Evolutionary conservation across 2,329 filamentous ascomycete species (phyloP).

Genomic region (Nemania bipapillata): DNA sequence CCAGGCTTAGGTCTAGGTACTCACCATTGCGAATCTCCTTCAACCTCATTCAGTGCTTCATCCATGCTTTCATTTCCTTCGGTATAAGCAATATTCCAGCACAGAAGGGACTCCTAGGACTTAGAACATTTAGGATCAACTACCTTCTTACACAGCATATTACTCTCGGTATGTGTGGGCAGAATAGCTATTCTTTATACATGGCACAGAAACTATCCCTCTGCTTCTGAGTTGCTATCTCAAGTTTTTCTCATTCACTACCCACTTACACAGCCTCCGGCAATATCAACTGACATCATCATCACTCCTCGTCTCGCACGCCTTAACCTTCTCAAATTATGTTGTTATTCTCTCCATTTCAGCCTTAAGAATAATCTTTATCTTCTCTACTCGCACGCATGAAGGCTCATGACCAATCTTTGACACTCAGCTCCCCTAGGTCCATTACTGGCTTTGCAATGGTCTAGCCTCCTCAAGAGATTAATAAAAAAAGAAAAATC

Average conservation of each 20-base stretch:
- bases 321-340: background rate
- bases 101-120: background rate
- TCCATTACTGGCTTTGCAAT: background rate
- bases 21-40: slow-evolving; percentile 2
- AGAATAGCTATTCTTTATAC: background rate
- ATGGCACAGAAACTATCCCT: background rate
- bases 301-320: background rate
- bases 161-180: background rate
- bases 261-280: background rate
- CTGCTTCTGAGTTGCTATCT: background rate
- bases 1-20: background rate
- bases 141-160: slow-evolving; percentile 14
- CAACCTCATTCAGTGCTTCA: slow-evolving; percentile 4
- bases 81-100: slow-evolving; percentile 10
- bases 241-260: background rate
- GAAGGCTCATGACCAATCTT: background rate
- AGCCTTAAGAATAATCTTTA: background rate
- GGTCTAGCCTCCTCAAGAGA: background rate
- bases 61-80: slow-evolving; percentile 10
- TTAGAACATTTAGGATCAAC: slow-evolving; percentile 6
- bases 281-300: background rate
- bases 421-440: slow-evolving; percentile 1
- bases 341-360: background rate
- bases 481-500: background rate
- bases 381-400: background rate